Percentiles rank a stretch among this genome's conserved stretches.
phyloP scores from a whole-genome alignment of 2,329 filamentous ascomycete genomes.

The Blumeriella jaapii region DNA sequence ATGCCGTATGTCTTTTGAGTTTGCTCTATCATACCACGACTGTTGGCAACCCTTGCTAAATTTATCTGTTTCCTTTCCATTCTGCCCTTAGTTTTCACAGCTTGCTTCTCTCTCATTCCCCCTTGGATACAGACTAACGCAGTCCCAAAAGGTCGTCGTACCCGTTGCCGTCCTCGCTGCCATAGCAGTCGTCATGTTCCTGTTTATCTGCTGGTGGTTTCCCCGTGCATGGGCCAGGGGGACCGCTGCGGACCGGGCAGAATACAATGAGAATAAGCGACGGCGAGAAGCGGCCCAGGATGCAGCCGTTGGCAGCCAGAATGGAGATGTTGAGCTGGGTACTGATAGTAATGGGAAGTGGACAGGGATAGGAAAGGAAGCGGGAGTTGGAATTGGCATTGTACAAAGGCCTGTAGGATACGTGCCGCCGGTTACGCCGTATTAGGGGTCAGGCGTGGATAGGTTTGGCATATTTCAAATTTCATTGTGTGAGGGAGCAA shows the following conservation, averaged over 20 bases:
- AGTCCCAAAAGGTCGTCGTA: conserved; percentile 2
- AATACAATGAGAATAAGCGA: conserved; percentile 6
- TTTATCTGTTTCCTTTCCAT: too few relatives aligned
- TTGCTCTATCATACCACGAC: not conserved
- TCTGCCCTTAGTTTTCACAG: not conserved
- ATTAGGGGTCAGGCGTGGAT: too few relatives aligned
- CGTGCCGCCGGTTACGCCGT: too few relatives aligned
- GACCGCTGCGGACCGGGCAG: conserved; percentile 2
- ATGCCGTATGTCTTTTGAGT: conserved; percentile 1
- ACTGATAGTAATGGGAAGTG: too few relatives aligned
- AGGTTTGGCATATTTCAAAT: too few relatives aligned
- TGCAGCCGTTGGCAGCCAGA: too few relatives aligned
- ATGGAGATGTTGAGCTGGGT: too few relatives aligned
- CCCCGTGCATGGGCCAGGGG: conserved; percentile 7
- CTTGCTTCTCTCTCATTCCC: not conserved
- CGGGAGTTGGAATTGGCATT: too few relatives aligned
- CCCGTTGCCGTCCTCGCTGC: conserved; percentile 5
- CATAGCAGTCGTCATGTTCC: conserved; percentile 4
- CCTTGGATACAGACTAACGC: not conserved
- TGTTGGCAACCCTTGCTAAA: too few relatives aligned
- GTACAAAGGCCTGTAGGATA: too few relatives aligned
- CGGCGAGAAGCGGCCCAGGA: conserved; percentile 5
- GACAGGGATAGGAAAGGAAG: too few relatives aligned
- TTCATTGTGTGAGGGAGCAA: too few relatives aligned
- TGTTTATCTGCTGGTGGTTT: conserved; percentile 12